phyloP scores from a whole-genome alignment of 441 rosid species.

The Adansonia gregorii region DNA sequence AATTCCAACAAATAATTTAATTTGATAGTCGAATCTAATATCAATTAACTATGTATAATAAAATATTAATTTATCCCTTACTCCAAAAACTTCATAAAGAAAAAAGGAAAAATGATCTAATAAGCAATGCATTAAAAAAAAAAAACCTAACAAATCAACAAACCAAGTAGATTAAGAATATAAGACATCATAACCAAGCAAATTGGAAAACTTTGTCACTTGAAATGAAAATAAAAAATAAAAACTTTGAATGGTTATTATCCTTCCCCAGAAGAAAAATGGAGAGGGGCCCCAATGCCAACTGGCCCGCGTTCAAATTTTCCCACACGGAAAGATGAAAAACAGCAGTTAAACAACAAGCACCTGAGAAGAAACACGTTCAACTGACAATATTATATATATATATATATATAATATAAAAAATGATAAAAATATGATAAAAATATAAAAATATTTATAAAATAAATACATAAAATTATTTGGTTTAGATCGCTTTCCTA shows the following conservation, averaged over 20 bases:
- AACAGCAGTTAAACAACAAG: background rate
- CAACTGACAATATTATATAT: too few relatives aligned
- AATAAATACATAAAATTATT: too few relatives aligned
- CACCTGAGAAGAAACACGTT: background rate
- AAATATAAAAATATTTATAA: too few relatives aligned
- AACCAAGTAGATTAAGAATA: background rate
- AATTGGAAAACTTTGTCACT: background rate
- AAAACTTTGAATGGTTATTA: background rate
- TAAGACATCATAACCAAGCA: background rate
- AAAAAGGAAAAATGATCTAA: background rate
- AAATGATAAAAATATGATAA: too few relatives aligned
- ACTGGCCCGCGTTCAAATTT: background rate
- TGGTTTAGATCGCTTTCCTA: background rate
- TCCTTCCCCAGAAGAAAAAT: background rate
- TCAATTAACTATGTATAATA: background rate
- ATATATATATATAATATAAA: too few relatives aligned
- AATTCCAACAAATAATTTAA: too few relatives aligned
- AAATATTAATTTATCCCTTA: background rate
- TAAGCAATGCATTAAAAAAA: background rate
- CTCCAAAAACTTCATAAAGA: background rate
- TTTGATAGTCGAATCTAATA: too few relatives aligned
- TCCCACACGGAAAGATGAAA: background rate
- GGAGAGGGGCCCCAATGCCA: background rate
- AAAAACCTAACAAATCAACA: background rate
- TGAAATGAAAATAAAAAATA: background rate